Conservation (phyloP, 768 basidiomycete species). For the Coprinopsis marcescibilis region DNA sequence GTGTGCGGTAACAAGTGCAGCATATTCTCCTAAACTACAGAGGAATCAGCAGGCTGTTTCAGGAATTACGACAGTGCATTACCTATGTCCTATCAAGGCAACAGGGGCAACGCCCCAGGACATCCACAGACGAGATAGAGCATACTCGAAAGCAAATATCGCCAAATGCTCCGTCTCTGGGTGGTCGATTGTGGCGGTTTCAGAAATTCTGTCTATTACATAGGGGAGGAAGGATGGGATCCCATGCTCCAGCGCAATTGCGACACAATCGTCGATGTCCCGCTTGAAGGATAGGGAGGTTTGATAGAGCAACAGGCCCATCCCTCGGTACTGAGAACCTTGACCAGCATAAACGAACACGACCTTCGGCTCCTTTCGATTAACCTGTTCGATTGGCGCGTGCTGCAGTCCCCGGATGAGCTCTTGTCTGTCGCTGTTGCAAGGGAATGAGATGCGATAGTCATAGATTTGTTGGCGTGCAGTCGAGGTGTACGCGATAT, state of each 20-base stretch:
- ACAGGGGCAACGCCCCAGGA: constrained; percentile 59
- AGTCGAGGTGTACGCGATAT: constrained; percentile 64
- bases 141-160: constrained; percentile 58
- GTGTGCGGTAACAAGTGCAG: constrained; percentile 58
- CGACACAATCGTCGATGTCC: constrained; percentile 55
- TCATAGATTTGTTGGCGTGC: constrained; percentile 55
- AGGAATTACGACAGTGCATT: not conserved
- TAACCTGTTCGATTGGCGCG: constrained; percentile 26
- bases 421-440: constrained; percentile 32
- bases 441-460: constrained; percentile 47
- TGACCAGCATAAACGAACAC: constrained; percentile 74
- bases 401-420: constrained; percentile 38
- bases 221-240: constrained; percentile 41
- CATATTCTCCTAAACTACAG: constrained; percentile 68
- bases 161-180: constrained; percentile 43
- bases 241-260: constrained; percentile 39
- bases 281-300: constrained; percentile 41
- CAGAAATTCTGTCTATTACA: constrained; percentile 10
- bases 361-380: constrained; percentile 25
- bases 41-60: not conserved
- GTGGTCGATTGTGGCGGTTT: constrained; percentile 1
- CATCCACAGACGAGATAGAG: constrained; percentile 58
- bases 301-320: constrained; percentile 55
- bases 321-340: constrained; percentile 60
- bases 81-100: constrained; percentile 75